Conservation (phyloP, 2,329 filamentous ascomycete species). For the Colletotrichum sp. region DNA sequence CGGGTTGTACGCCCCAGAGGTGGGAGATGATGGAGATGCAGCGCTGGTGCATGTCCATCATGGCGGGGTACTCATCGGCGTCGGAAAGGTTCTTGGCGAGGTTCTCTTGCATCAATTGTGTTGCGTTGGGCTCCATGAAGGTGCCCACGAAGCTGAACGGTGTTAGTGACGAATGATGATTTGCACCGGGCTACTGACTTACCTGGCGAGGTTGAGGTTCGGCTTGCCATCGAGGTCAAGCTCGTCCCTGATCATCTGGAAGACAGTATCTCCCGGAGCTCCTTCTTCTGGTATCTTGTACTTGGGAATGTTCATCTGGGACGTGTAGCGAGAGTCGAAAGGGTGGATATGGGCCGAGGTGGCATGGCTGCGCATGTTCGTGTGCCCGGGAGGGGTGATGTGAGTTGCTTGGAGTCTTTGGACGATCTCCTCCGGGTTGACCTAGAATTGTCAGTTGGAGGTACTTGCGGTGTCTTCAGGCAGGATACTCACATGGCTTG, state of each 20-base stretch:
- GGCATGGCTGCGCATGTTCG: slow-evolving; percentile 40
- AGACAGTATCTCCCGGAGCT: slow-evolving; percentile 66
- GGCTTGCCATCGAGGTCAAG: slow-evolving; percentile 69
- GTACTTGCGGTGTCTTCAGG: not conserved
- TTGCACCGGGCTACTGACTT: not conserved
- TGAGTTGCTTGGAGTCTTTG: slow-evolving; percentile 52
- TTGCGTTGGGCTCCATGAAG: slow-evolving; percentile 72
- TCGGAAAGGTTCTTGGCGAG: slow-evolving; percentile 76
- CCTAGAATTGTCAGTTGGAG: slow-evolving; percentile 24
- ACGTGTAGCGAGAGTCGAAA: slow-evolving; percentile 63
- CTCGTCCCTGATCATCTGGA: slow-evolving; percentile 69
- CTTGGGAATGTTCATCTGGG: slow-evolving; percentile 58
- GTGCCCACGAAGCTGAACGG: slow-evolving; percentile 68
- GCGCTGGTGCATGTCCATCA: slow-evolving; percentile 65
- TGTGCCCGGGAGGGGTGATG: slow-evolving; percentile 37
- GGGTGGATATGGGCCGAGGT: slow-evolving; percentile 58
- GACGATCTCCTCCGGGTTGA: slow-evolving; percentile 62
- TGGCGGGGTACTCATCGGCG: slow-evolving; percentile 68
- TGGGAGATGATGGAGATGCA: slow-evolving; percentile 73
- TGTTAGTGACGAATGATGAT: not conserved
- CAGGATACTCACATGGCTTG: slow-evolving; percentile 11
- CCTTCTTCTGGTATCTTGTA: slow-evolving; percentile 63
- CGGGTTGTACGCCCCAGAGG: slow-evolving; percentile 67
- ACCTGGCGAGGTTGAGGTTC: slow-evolving; percentile 70
- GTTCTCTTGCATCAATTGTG: slow-evolving; percentile 70